Conservation (phyloP, 1,284 basidiomycete genomes). For the Microstroma glucosiphilum region DNA sequence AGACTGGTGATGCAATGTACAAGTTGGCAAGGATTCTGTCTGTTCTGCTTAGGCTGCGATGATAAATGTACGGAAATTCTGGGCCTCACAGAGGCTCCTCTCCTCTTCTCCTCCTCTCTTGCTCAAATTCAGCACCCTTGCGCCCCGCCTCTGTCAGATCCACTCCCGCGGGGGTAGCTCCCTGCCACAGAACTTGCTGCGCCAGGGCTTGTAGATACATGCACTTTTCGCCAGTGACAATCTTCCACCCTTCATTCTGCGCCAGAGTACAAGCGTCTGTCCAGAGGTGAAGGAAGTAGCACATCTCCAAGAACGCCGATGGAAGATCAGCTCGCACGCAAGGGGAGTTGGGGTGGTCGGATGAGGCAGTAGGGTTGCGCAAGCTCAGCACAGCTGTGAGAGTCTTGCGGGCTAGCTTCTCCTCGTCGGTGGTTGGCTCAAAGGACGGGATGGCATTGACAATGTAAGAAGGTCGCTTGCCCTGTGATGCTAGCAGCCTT, state of each 20-base stretch:
- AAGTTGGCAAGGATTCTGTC: no score
- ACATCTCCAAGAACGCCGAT: constrained; percentile 3
- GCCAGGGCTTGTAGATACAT: constrained; percentile 8
- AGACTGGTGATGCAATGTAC: no score
- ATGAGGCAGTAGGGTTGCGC: background rate
- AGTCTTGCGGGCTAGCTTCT: constrained; percentile 5
- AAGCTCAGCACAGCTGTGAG: background rate
- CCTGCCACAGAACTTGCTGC: constrained; percentile 7
- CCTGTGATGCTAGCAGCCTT: background rate
- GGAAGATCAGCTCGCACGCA: background rate
- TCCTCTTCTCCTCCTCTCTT: background rate
- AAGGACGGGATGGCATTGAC: constrained; percentile 10
- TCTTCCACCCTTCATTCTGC: background rate
- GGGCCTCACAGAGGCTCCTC: background rate
- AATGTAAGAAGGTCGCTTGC: constrained; percentile 4
- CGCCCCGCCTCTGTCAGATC: constrained; percentile 1
- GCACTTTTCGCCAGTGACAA: constrained; percentile 5
- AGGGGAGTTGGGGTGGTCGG: background rate
- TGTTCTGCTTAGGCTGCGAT: no score
- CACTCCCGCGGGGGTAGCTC: background rate
- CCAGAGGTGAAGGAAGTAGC: constrained; percentile 10
- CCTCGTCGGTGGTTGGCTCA: constrained; percentile 4
- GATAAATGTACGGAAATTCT: no score
- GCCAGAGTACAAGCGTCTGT: constrained; percentile 1
- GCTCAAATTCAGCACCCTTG: constrained; percentile 1